Base-by-base conservation (phyloP, 2,329 filamentous ascomycete genomes). In the Neofusicoccum umdonicola region DNA sequence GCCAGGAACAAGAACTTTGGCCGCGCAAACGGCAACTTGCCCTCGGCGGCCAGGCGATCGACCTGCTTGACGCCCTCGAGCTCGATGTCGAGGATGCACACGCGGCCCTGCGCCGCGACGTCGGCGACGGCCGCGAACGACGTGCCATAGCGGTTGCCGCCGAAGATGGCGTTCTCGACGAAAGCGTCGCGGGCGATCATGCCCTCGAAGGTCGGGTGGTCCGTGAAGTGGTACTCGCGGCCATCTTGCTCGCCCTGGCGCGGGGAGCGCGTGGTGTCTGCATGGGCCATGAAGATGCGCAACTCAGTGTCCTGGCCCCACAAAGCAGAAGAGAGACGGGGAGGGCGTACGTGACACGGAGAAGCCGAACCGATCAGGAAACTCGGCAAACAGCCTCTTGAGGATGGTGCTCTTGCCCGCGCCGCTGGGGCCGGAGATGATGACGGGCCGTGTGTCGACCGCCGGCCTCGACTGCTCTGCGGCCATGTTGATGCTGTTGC, bases 31-130 rank as follows among this genome's bases (percentile, higher is more conserved):
- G 84, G 84, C 39, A 63, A 48, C 19, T 13, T 35, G 57, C 73
- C 73, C 67, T 89, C 90, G 67, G 85, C 85, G 78, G 93, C 92
- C 11, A 60, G 56, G 4, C 56, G 56, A n/a, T 60, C 56, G 73
- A 97, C 91, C 80, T 97, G 93, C 82, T 97, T 97, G 65, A 97
- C 93, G 66, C 93, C 93, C 85, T 97, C 93, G 92, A 97, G 97
- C 84, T 97, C 94, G 74, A 97, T 98, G 77, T 98, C 94, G 70
- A 97, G 81, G 54, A 97, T 88, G 67, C 93, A 94, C 47, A 93
- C 87, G 72, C 84, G 85, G 17, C 88, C 89, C 79, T 88, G 87
- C 66, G 86, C 85, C 2, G 85, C 85, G 76, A 93, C 88, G 72
- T 91, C 87, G 77, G 89, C 85, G 68, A 97, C 92, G 34, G 92